phyloP scores from a whole-genome alignment of 2,329 filamentous ascomycete species.

The Amauroascus niger region DNA sequence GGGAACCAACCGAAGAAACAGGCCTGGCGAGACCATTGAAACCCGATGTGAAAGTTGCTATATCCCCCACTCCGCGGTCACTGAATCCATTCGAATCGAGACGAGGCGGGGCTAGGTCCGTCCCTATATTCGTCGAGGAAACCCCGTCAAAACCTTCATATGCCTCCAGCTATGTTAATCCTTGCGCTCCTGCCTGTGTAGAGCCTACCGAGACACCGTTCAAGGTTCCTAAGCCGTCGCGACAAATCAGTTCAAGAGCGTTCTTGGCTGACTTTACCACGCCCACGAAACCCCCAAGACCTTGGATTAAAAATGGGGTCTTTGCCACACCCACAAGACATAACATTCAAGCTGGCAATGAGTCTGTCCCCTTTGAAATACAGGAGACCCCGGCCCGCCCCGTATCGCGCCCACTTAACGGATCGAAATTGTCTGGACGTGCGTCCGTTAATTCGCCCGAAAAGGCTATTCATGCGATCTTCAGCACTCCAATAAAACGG shows the following conservation, averaged over 20 bases:
- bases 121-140: constrained; percentile 22
- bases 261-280: constrained; percentile 9
- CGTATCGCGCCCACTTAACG: neutral
- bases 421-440: neutral
- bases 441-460: neutral
- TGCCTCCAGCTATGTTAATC: neutral
- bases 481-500: constrained; percentile 7
- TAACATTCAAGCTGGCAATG: neutral
- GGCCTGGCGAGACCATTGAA: constrained; percentile 23
- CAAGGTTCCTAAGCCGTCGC: neutral
- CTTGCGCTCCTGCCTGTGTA: neutral
- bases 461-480: neutral
- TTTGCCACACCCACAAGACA: neutral
- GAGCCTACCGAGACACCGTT: constrained; percentile 1
- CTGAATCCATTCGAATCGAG: constrained; percentile 23
- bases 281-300: constrained; percentile 8
- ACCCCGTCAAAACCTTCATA: constrained; percentile 32
- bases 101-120: constrained; percentile 15
- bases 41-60: constrained; percentile 26
- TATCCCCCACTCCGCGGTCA: constrained; percentile 26
- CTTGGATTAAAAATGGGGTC: neutral
- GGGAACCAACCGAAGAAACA: constrained; percentile 25
- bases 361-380: constrained; percentile 3
- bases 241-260: constrained; percentile 17
- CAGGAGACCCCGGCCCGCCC: constrained; percentile 15